These are phyloP conservation scores for Prunus dulcis DNA, from an alignment of 306 rosid genomes.

Conservation along the genomic window DNA sequence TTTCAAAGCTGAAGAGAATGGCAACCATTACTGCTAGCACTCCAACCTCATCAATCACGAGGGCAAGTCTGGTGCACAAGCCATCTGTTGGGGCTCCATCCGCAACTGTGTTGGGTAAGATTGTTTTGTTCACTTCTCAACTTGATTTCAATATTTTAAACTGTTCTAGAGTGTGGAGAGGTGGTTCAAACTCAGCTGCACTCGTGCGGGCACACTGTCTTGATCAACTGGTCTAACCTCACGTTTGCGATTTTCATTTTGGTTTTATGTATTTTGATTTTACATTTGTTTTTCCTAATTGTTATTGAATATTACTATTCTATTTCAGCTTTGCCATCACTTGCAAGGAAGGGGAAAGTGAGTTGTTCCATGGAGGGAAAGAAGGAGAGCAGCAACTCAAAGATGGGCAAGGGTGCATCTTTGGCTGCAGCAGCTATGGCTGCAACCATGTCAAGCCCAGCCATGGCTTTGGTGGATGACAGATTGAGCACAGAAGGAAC, in stretches of 20 bases:
- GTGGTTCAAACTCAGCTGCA: too few relatives aligned
- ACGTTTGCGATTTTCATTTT: neutral
- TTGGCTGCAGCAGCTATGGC: constrained; percentile 58
- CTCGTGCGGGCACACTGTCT: too few relatives aligned
- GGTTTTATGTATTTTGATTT: neutral
- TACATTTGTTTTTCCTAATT: neutral
- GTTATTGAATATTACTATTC: neutral
- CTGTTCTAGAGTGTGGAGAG: neutral
- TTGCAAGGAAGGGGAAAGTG: constrained; percentile 66
- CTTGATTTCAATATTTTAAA: neutral
- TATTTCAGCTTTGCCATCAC: constrained; percentile 56
- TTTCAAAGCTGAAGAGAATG: constrained; percentile 39
- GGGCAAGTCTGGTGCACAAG: constrained; percentile 53
- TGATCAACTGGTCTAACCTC: too few relatives aligned
- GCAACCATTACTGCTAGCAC: constrained; percentile 67
- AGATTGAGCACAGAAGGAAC: constrained; percentile 95
- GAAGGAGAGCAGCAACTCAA: constrained; percentile 32
- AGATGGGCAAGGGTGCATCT: constrained; percentile 59
- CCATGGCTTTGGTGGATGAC: constrained; percentile 92
- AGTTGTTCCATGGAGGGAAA: constrained; percentile 64
- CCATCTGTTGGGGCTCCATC: constrained; percentile 46
- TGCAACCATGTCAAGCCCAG: constrained; percentile 68
- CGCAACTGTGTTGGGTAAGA: constrained; percentile 66
- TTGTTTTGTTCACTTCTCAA: neutral
- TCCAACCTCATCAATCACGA: constrained; percentile 44